Evolutionary conservation across 331 rosid species (phyloP).

Genomic region (Spiraea crenata): DNA sequence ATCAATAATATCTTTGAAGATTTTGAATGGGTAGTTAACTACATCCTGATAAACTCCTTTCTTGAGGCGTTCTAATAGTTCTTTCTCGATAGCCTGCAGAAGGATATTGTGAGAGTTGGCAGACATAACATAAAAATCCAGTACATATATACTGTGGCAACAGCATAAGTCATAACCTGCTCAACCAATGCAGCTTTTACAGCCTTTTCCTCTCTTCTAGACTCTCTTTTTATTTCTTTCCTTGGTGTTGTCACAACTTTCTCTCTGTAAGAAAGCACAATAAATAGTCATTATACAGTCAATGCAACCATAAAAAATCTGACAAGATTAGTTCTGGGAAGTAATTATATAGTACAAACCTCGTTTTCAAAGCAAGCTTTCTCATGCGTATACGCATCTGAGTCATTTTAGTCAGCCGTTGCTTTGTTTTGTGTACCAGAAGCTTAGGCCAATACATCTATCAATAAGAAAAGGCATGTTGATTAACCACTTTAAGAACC

Average conservation of each 20-base stretch:
- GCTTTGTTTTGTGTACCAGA: conserved; percentile 69
- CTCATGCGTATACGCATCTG: conserved; percentile 96
- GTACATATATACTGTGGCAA: conserved; percentile 5
- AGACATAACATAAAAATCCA: conserved; percentile 13
- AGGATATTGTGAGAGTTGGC: conserved; percentile 23
- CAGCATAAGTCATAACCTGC: conserved; percentile 47
- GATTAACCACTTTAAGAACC: conserved; percentile 1
- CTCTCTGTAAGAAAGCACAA: conserved; percentile 51
- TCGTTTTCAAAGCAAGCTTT: conserved; percentile 87
- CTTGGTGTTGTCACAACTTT: conserved; percentile 79
- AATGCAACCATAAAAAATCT: not conserved
- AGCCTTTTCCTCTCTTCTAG: conserved; percentile 65
- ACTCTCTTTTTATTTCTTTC: conserved; percentile 49
- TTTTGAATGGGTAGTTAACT: conserved; percentile 45
- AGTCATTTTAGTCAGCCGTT: conserved; percentile 92
- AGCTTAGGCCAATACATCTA: conserved; percentile 67
- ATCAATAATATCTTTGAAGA: no score
- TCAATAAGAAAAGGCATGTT: conserved; percentile 18
- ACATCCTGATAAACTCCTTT: conserved; percentile 65
- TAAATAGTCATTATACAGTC: not conserved
- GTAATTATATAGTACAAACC: conserved; percentile 39
- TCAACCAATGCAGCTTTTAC: conserved; percentile 71
- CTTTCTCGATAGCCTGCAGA: conserved; percentile 67
- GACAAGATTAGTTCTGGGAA: not conserved
- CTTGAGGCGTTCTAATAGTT: conserved; percentile 69